Evolutionary conservation across 768 basidiomycete species (phyloP).

Genomic region (Strobilomyces echinocephalus): DNA sequence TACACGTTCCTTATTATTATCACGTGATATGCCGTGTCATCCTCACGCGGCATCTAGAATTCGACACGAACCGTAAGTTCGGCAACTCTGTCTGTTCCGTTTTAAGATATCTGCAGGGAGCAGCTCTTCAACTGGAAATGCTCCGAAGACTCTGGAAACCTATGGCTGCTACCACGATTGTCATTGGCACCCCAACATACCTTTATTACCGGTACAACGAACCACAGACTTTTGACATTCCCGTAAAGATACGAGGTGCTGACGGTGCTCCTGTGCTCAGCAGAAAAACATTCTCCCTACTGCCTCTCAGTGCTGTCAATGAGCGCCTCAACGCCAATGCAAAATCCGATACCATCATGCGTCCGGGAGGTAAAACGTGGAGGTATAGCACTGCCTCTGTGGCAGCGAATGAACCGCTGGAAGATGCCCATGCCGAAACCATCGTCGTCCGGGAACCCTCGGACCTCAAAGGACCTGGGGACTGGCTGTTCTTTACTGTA

Average conservation of each 20-base stretch:
- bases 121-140: slow-evolving; percentile 35
- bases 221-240: slow-evolving; percentile 54
- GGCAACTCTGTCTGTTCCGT: background rate
- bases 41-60: background rate
- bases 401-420: slow-evolving; percentile 85
- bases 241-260: slow-evolving; percentile 46
- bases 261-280: slow-evolving; percentile 60
- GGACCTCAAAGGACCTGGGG: slow-evolving; percentile 59
- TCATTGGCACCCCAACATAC: slow-evolving; percentile 57
- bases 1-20: background rate
- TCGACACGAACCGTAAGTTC: background rate
- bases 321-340: slow-evolving; percentile 55
- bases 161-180: slow-evolving; percentile 47
- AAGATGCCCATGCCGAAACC: slow-evolving; percentile 77
- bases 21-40: slow-evolving; percentile 18
- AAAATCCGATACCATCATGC: slow-evolving; percentile 38
- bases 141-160: slow-evolving; percentile 67
- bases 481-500: slow-evolving; percentile 79
- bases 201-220: slow-evolving; percentile 46
- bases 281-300: slow-evolving; percentile 48
- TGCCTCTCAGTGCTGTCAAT: slow-evolving; percentile 53
- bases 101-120: background rate
- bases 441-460: slow-evolving; percentile 59
- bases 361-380: slow-evolving; percentile 61
- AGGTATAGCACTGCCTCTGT: slow-evolving; percentile 75